A percentile compares a stretch with the other conserved stretches of the same genome.
These are phyloP conservation scores for Caryocar brasiliense DNA, from an alignment of 441 rosid species.

Conservation along the genomic window DNA sequence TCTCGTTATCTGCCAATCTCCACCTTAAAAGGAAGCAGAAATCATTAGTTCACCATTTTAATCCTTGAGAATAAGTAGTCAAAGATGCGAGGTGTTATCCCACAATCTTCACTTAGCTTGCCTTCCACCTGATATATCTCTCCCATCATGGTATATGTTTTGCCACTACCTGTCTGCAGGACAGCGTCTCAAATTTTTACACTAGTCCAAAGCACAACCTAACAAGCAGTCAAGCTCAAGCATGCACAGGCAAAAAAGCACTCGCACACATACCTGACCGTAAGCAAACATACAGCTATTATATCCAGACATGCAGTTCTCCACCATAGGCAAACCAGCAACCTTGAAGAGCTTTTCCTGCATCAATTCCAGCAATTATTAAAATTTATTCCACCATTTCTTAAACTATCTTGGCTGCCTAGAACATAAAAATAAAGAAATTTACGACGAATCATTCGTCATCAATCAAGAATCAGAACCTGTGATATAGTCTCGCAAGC, in stretches of 20 bases:
- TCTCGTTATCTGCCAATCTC: not conserved
- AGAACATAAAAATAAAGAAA: not conserved
- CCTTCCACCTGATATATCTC: constrained; percentile 56
- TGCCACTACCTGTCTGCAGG: constrained; percentile 94
- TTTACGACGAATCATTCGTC: not conserved
- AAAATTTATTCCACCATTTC: not conserved
- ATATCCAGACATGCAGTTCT: constrained; percentile 90
- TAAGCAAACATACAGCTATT: constrained; percentile 92
- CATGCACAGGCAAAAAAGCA: too few species aligned
- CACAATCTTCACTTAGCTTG: constrained; percentile 49
- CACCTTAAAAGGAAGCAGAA: not conserved
- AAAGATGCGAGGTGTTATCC: constrained; percentile 84
- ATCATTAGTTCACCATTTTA: constrained; percentile 31
- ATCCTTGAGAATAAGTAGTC: constrained; percentile 75
- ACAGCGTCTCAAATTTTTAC: constrained; percentile 3
- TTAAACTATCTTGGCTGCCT: not conserved
- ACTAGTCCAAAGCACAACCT: not conserved
- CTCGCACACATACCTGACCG: constrained; percentile 88
- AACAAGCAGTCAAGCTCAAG: not conserved
- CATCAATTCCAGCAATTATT: constrained; percentile 1
- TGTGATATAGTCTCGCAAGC: constrained; percentile 80
- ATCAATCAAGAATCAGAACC: constrained; percentile 25
- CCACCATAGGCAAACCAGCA: constrained; percentile 91
- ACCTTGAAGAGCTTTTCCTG: constrained; percentile 71
- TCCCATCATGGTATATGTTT: constrained; percentile 96